Evolutionary conservation across 73 alveolate species (phyloP), one percentile per base, ranked within the genome.

Genomic region (Tetrahymena malaccensis): DNA sequence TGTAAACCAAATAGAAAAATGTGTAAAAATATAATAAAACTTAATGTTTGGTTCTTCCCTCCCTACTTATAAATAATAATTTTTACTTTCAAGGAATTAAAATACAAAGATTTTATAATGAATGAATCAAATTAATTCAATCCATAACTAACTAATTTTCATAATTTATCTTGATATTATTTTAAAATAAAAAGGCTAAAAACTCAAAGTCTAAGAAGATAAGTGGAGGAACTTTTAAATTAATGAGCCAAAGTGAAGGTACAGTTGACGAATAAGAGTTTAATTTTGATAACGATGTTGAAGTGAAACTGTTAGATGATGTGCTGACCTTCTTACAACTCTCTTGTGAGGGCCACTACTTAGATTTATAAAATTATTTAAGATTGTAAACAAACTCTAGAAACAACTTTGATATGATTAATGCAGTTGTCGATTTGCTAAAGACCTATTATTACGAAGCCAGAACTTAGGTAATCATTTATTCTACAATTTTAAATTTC

Each of bases 301-400:
- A 96, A 85, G 94, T 55, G 94, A 33, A 35, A 85, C 38, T 50
- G 9, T n/a, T 96, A 43, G 96, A 37, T 40, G 27, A 84, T 57
- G 96, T 94, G 4, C 96, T 96, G 3, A 70, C 85, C 33, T 93
- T 96, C 85, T 43, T 96, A 16, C 70, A 96, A 93, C 93, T 70
- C 31, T 94, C 96, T 35, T 96, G 98, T 96, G 97, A 96, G 70
- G 96, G 96, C 9, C 98, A 96, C 83, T 93, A 96, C 56, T 85
- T 89, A 43, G 94, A 85, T 37, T 93, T 96, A 34, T 93, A 96
- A 57, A 93, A 95, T 83, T 96, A 96, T 94, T 40, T 96, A 25
- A 94, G 98, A 43, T 44, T 93, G 34, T 93, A 96, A 95, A 85
- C 96, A n/a, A 96, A 96, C 55, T 96, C 98, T 4, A 94, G 96